Conservation (phyloP, 805 yeast species). For the Kluyveromyces lactis region DNA sequence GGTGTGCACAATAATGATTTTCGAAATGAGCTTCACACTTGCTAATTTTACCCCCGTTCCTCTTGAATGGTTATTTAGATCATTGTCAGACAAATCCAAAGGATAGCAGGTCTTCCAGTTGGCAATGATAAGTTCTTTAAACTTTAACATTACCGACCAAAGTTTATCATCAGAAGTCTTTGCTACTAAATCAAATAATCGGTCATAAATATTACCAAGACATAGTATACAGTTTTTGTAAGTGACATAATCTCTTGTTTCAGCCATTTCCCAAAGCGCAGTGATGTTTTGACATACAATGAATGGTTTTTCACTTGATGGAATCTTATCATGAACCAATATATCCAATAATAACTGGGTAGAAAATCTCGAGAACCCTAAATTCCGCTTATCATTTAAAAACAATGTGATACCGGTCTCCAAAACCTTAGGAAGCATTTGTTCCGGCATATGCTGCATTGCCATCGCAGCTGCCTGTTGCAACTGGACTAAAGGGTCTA, state of each 20-base stretch:
- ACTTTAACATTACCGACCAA: conserved; percentile 49
- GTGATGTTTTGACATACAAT: conserved; percentile 23
- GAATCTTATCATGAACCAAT: conserved; percentile 15
- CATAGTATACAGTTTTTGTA: conserved; percentile 34
- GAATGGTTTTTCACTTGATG: conserved; percentile 24
- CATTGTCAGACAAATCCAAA: conserved; percentile 33
- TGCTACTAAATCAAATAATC: conserved; percentile 37
- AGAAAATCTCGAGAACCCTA: conserved; percentile 17
- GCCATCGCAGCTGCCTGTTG: conserved; percentile 25
- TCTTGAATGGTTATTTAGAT: conserved; percentile 36
- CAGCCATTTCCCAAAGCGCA: conserved; percentile 21
- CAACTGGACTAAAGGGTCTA: conserved; percentile 20
- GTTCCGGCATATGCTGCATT: conserved; percentile 23
- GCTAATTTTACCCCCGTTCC: conserved; percentile 57
- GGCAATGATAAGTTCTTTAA: conserved; percentile 52
- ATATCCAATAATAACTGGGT: conserved; percentile 17
- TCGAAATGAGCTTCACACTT: conserved; percentile 63
- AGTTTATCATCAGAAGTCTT: conserved; percentile 31
- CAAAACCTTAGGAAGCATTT: conserved; percentile 26
- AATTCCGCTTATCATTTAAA: conserved; percentile 8
- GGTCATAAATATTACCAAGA: conserved; percentile 38
- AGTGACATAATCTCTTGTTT: conserved; percentile 22
- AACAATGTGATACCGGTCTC: conserved; percentile 23
- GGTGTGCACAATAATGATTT: conserved; percentile 46
- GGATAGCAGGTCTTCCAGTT: conserved; percentile 56